phyloP scores from a whole-genome alignment of 306 rosid genomes.

The Cicer pinnatifidum region DNA sequence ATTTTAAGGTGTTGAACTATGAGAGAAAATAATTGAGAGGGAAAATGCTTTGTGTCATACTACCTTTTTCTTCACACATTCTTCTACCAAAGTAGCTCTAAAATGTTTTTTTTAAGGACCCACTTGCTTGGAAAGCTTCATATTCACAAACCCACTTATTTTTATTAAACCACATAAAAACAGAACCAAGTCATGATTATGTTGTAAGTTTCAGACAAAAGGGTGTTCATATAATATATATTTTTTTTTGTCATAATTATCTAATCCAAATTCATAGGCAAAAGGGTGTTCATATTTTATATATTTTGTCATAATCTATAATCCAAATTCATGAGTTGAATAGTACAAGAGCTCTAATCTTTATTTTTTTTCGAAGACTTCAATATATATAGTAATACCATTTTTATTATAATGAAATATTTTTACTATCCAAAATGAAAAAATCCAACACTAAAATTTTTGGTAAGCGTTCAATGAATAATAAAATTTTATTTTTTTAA shows the following conservation, averaged over 20 bases:
- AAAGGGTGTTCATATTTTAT: constrained; percentile 38
- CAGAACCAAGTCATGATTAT: constrained; percentile 49
- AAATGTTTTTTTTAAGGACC: constrained; percentile 39
- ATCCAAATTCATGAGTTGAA: constrained; percentile 21
- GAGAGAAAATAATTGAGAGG: constrained; percentile 43
- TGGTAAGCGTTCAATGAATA: too few relatives aligned
- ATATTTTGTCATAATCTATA: constrained; percentile 37
- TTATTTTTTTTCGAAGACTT: constrained; percentile 18
- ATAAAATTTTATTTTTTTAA: too few relatives aligned
- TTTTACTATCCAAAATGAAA: too few relatives aligned
- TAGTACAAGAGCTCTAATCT: neutral
- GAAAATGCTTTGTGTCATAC: constrained; percentile 10
- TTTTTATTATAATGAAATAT: constrained; percentile 17
- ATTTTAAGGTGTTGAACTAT: constrained; percentile 28
- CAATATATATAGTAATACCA: neutral
- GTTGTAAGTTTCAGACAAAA: constrained; percentile 47
- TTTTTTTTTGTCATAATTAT: constrained; percentile 40
- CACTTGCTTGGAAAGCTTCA: constrained; percentile 41
- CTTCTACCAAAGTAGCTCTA: constrained; percentile 33
- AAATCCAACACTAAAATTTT: accelerated
- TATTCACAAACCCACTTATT: constrained; percentile 49
- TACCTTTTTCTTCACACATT: constrained; percentile 26
- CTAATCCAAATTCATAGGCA: constrained; percentile 37
- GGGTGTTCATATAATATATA: constrained; percentile 34
- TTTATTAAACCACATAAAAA: constrained; percentile 44